Conservation (phyloP, 2,329 filamentous ascomycete species). For the Triangularia verruculosa region DNA sequence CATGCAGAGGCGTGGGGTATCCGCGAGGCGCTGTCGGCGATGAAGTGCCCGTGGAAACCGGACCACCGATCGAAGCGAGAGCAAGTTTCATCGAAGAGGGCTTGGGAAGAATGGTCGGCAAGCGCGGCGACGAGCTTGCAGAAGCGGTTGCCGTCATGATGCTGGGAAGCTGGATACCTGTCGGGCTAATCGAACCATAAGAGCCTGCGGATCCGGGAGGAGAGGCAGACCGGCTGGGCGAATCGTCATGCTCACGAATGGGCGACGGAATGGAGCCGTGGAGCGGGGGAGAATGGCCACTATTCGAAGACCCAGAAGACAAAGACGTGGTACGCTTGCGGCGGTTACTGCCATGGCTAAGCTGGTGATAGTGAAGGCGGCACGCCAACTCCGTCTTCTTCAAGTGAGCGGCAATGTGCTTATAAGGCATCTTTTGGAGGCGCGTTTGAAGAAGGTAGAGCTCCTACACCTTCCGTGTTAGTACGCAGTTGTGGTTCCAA, state of each 20-base stretch:
- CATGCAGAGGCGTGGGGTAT: slow-evolving; percentile 42
- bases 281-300: slow-evolving; percentile 49
- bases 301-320: slow-evolving; percentile 60
- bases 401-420: slow-evolving; percentile 79
- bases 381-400: slow-evolving; percentile 88
- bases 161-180: slow-evolving; percentile 51
- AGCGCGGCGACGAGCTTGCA: slow-evolving; percentile 46
- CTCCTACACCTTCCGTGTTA: slow-evolving; percentile 52
- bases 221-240: slow-evolving; percentile 46
- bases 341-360: slow-evolving; percentile 77
- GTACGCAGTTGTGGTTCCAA: slow-evolving; percentile 1
- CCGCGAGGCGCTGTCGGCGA: slow-evolving; percentile 37
- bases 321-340: slow-evolving; percentile 73
- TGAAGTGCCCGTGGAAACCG: slow-evolving; percentile 29
- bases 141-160: slow-evolving; percentile 44
- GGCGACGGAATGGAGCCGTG: slow-evolving; percentile 49
- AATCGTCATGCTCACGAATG: slow-evolving; percentile 41
- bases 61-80: slow-evolving; percentile 26
- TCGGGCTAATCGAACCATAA: slow-evolving; percentile 46
- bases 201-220: slow-evolving; percentile 45
- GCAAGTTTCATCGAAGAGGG: slow-evolving; percentile 51
- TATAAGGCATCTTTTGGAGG: slow-evolving; percentile 86
- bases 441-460: slow-evolving; percentile 80
- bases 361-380: slow-evolving; percentile 82
- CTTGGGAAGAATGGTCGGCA: slow-evolving; percentile 65